Evolutionary conservation across 106 monocot species (phyloP), one percentile per base, ranked within the genome.

Genomic region (Triglochin maritima): DNA sequence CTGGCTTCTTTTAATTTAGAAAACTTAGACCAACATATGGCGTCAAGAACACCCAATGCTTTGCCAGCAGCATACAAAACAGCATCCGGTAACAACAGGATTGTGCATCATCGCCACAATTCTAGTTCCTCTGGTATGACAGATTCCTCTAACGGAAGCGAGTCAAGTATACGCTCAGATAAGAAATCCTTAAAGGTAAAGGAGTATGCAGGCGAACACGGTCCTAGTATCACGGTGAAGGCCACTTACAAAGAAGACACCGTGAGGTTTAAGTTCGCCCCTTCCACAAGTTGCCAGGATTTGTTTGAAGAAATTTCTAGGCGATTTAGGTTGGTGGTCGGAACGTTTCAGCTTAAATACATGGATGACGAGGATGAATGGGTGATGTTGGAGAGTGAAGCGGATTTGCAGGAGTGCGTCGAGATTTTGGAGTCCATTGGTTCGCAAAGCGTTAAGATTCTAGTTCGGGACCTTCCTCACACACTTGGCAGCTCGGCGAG

Each of bases 291-390:
- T 46, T 85, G 74, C 54, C 68, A 71, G 4, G 70, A 80, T 13
- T 53, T 96, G 48, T 69, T 71, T 15, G 81, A 87, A 69, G 87
- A 95, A 55, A 65, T 95, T 45, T 81, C 67, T 15, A 85, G 59
- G 79, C 73, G 95, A 45, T 88, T 85, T 69, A 85, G 78, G 50
- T 55, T 90, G 44, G n/a, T 50, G 11, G 48, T 14, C 4, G 95
- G 87, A 12, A 63, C 77, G 10, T 90, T 87, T 71, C 90, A 87
- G 68, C 79, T 95, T 44, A 90, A 95, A 65, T 90, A 95, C 64
- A 73, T 79, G 81, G 95, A 90, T 6, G 90, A 95, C 16, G 90
- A 95, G 69, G 87, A 87, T 11, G 90, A 95, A 48, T 95, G 95
- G 95, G 85, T 95, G 50, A 78, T 83, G 55, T 61, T 95, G 46